phyloP scores from a whole-genome alignment of 345 rosid genomes.

The Citrus glauca region DNA sequence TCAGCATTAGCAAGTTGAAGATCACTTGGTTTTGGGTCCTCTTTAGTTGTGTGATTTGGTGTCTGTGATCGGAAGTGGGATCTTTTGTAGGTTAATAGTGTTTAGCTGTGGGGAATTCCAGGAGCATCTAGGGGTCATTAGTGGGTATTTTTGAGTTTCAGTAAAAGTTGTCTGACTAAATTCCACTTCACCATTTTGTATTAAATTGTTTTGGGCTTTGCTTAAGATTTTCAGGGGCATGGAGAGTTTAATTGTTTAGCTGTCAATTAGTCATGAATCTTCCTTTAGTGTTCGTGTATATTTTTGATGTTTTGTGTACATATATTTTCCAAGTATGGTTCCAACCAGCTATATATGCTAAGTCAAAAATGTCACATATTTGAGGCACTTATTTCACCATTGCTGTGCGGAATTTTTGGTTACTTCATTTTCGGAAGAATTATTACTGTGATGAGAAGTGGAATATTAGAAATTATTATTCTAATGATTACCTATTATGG shows the following conservation, averaged over 20 bases:
- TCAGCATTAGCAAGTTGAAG: background rate
- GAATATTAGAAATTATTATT: background rate
- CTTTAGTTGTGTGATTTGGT: background rate
- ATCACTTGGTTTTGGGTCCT: background rate
- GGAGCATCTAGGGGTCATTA: background rate
- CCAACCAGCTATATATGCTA: background rate
- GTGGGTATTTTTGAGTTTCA: background rate
- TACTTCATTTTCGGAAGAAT: background rate
- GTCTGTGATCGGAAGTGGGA: background rate
- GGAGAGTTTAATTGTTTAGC: background rate
- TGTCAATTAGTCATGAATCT: background rate
- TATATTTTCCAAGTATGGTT: background rate
- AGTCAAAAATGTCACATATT: background rate
- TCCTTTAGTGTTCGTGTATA: background rate
- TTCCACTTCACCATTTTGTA: background rate
- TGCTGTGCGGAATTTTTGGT: background rate
- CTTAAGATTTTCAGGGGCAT: background rate
- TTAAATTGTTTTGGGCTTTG: background rate
- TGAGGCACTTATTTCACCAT: background rate
- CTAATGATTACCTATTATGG: background rate
- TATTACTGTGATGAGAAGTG: background rate
- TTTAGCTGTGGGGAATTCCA: background rate
- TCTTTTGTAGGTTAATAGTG: background rate
- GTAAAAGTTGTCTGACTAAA: background rate
- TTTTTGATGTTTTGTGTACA: background rate